A percentile compares a stretch with the other conserved stretches of the same genome.
These are phyloP conservation scores for Rhizodiscina lignyota DNA, from an alignment of 495 filamentous ascomycete genomes.

Conservation along the genomic window DNA sequence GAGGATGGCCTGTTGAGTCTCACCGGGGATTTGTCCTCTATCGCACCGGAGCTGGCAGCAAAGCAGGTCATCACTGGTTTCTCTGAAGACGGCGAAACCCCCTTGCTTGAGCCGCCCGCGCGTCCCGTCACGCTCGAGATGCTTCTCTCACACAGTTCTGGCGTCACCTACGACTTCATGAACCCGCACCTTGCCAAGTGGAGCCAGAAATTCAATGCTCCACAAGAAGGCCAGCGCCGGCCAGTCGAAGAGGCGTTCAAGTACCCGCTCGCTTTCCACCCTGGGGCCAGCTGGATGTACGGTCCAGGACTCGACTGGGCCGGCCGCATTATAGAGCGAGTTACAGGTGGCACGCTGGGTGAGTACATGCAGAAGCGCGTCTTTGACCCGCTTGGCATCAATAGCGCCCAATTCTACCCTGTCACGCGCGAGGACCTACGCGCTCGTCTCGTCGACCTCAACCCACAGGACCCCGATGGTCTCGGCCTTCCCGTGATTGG, in stretches of 20 bases:
- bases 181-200: not conserved
- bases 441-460: too few species aligned
- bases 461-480: too few species aligned
- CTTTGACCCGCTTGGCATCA: slow-evolving; percentile 37
- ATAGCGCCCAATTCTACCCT: too few species aligned
- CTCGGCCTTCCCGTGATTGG: too few species aligned
- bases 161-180: not conserved
- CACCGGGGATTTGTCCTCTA: slow-evolving; percentile 15
- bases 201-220: slow-evolving; percentile 4
- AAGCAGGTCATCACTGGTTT: too few species aligned
- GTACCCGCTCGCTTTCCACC: slow-evolving; percentile 29
- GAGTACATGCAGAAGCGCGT: slow-evolving; percentile 39
- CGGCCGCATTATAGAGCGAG: slow-evolving; percentile 36
- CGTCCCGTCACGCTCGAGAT: not conserved
- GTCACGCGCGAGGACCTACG: too few species aligned
- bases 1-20: slow-evolving; percentile 3
- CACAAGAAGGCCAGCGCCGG: not conserved
- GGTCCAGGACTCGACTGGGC: slow-evolving; percentile 40
- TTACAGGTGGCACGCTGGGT: slow-evolving; percentile 30
- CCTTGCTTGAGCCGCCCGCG: slow-evolving; percentile 1
- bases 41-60: slow-evolving; percentile 17
- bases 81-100: too few species aligned
- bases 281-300: slow-evolving; percentile 35
- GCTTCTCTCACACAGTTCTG: not conserved
- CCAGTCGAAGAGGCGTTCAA: not conserved